A percentile compares a stretch with the other conserved stretches of the same genome.
phyloP scores from a whole-genome alignment of 2,329 filamentous ascomycete genomes.

The Epichloe amarillans region DNA sequence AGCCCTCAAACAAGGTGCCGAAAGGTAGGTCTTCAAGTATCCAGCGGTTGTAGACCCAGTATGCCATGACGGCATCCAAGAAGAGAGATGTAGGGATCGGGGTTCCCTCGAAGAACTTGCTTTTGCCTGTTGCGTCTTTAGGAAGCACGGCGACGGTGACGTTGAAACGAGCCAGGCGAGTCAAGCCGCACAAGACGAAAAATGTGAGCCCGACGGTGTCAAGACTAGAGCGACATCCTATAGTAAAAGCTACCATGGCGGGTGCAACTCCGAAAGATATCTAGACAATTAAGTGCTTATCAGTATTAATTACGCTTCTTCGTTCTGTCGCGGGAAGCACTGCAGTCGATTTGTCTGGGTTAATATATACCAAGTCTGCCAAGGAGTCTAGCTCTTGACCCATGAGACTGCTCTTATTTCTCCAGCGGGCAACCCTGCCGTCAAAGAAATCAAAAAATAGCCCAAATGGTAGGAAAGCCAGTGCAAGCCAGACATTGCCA shows the following conservation, averaged over 20 bases:
- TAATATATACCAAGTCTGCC: constrained; percentile 65
- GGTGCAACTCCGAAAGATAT: constrained; percentile 92
- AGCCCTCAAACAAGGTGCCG: constrained; percentile 55
- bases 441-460: constrained; percentile 98
- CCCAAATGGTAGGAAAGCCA: constrained; percentile 80
- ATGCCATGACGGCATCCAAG: constrained; percentile 75
- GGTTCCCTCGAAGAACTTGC: constrained; percentile 90
- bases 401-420: constrained; percentile 95
- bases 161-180: constrained; percentile 91
- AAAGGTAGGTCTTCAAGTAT: constrained; percentile 65
- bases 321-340: not conserved
- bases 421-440: constrained; percentile 90
- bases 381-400: constrained; percentile 94
- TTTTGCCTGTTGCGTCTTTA: constrained; percentile 85
- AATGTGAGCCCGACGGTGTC: constrained; percentile 73
- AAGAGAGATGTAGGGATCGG: constrained; percentile 84
- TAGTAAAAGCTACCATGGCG: constrained; percentile 72
- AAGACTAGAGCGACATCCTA: constrained; percentile 71
- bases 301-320: not conserved
- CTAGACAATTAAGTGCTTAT: constrained; percentile 30
- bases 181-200: constrained; percentile 91
- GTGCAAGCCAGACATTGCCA: constrained; percentile 65
- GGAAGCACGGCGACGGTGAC: constrained; percentile 82
- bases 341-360: not conserved
- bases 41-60: constrained; percentile 74